phyloP scores from a whole-genome alignment of 805 yeast genomes.

The Debaryomyces maramus region DNA sequence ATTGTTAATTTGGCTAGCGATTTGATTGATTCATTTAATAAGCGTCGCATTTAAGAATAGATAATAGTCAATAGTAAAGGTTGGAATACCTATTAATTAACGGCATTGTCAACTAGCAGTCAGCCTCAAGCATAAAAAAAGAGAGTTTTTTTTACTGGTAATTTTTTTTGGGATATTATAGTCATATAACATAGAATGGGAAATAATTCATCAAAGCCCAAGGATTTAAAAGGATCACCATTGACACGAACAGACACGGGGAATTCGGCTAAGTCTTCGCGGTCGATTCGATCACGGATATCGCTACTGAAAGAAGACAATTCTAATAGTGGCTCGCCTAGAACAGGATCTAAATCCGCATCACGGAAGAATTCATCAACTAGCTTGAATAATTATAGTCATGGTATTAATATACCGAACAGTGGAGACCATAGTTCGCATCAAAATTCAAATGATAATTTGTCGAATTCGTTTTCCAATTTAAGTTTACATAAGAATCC shows the following conservation, averaged over 20 bases:
- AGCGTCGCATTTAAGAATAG: too few species aligned
- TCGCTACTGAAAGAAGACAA: constrained; percentile 24
- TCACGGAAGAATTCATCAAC: constrained; percentile 31
- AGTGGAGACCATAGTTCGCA: constrained; percentile 1
- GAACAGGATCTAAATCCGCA: constrained; percentile 22
- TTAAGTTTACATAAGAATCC: constrained; percentile 6
- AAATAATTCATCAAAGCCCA: constrained; percentile 49
- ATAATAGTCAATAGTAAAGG: too few species aligned
- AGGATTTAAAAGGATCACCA: constrained; percentile 35
- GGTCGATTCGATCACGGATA: constrained; percentile 45
- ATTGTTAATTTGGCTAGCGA: too few species aligned
- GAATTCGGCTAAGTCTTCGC: constrained; percentile 47
- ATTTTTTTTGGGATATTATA: too few species aligned
- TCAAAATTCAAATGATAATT: constrained; percentile 8
- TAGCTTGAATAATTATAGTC: constrained; percentile 15
- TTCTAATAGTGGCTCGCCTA: constrained; percentile 21
- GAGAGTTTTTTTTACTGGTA: too few species aligned
- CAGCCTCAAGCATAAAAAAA: too few species aligned
- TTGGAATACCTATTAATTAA: too few species aligned
- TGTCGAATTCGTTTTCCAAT: constrained; percentile 11
- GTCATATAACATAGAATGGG: too few species aligned
- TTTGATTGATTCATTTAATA: too few species aligned
- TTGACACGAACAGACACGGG: constrained; percentile 57
- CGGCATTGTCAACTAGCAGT: too few species aligned
- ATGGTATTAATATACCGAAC: constrained; percentile 13